phyloP scores from a whole-genome alignment of 176 grass and related monocot species.

The Bromus sterilis region DNA sequence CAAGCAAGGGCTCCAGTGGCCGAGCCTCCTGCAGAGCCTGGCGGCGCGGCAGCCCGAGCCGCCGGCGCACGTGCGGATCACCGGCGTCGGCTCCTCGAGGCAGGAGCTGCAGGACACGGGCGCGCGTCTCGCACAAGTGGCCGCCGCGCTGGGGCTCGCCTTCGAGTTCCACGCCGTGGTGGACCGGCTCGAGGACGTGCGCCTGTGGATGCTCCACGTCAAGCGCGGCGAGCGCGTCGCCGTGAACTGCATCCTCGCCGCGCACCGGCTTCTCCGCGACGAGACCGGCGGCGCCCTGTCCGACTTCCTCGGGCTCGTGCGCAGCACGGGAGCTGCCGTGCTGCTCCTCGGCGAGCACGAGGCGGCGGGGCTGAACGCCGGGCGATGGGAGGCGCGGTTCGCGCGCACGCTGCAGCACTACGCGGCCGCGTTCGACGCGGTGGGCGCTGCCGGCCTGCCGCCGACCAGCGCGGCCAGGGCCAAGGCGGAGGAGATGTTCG shows the following conservation, averaged over 20 bases:
- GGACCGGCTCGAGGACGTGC: conserved; percentile 85
- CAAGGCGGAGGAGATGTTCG: conserved; percentile 91
- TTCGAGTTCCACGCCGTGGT: conserved; percentile 95
- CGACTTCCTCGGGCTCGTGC: conserved; percentile 61
- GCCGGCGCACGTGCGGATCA: conserved; percentile 71
- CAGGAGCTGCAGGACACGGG: conserved; percentile 80
- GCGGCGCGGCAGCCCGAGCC: conserved; percentile 37
- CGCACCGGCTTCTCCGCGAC: conserved; percentile 68
- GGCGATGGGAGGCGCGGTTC: conserved; percentile 63
- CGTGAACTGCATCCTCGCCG: conserved; percentile 61
- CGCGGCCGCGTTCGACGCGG: conserved; percentile 62
- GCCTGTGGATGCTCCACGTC: conserved; percentile 99
- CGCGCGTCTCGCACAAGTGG: conserved; percentile 46
- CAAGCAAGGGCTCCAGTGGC: conserved; percentile 97
- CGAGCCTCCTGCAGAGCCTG: conserved; percentile 80
- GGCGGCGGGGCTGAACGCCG: conserved; percentile 36
- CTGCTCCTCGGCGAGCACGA: conserved; percentile 83
- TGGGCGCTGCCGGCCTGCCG: conserved; percentile 32
- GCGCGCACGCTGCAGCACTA: conserved; percentile 59
- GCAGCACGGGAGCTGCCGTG: conserved; percentile 57
- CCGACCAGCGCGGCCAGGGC: conserved; percentile 43
- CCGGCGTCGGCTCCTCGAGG: conserved; percentile 76
- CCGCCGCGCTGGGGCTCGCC: conserved; percentile 42
- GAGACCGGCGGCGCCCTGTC: conserved; percentile 42
- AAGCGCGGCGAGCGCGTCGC: conserved; percentile 90